Percentiles rank a stretch among this genome's conserved stretches.
Evolutionary conservation across 495 filamentous ascomycete genomes (phyloP).

Genomic region (Neurospora sp.): DNA sequence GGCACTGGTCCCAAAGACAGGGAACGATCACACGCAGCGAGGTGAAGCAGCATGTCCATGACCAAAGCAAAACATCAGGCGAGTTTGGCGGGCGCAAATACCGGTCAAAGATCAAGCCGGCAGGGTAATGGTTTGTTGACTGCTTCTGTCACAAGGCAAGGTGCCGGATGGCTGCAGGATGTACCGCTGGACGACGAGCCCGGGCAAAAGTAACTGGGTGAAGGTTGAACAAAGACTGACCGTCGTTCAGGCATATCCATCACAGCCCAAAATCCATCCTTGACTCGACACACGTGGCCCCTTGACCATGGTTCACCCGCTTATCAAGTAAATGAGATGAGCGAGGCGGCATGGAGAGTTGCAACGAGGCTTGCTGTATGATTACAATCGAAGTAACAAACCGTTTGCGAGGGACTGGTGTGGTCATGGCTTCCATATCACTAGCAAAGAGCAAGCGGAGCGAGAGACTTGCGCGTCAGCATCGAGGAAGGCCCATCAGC

Average conservation of each 20-base stretch:
- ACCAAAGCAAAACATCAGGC: constrained; percentile 29
- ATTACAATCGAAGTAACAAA: neutral
- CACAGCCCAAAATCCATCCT: constrained; percentile 24
- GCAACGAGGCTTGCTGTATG: neutral
- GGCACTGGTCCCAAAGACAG: constrained; percentile 23
- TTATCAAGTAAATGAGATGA: neutral
- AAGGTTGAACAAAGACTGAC: constrained; percentile 35
- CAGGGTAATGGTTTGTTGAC: constrained; percentile 37
- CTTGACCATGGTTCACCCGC: constrained; percentile 7
- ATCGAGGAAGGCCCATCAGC: neutral
- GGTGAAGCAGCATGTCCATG: constrained; percentile 33
- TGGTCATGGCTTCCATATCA: neutral
- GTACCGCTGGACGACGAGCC: constrained; percentile 31
- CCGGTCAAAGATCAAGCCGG: constrained; percentile 23
- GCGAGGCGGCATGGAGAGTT: neutral
- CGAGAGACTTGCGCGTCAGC: neutral
- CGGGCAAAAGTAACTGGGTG: constrained; percentile 21
- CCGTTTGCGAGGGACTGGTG: neutral
- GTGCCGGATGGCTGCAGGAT: constrained; percentile 41
- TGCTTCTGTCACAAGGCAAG: constrained; percentile 34
- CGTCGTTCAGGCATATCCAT: constrained; percentile 23
- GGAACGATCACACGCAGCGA: constrained; percentile 31
- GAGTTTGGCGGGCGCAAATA: constrained; percentile 42
- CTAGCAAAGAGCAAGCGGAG: neutral
- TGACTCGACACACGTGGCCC: constrained; percentile 43